Percentiles rank a stretch among this genome's conserved stretches.
Conservation (phyloP, 2,329 filamentous ascomycete species). For the Cordyceps militaris region DNA sequence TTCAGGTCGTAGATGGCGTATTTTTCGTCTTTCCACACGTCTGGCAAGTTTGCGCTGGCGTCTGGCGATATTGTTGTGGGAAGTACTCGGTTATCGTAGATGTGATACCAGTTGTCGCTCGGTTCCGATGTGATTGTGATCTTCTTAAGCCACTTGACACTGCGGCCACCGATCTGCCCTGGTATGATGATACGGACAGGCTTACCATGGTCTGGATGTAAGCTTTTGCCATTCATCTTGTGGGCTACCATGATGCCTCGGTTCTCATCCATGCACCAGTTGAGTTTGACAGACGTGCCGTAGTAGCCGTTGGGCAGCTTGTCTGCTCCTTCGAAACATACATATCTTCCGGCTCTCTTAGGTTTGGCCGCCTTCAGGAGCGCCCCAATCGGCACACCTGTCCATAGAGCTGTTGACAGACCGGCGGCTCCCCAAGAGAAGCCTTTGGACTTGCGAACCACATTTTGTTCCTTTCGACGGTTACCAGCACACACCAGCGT, state of each 20-base stretch:
- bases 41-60: conserved; percentile 62
- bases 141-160: conserved; percentile 86
- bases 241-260: conserved; percentile 81
- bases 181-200: conserved; percentile 78
- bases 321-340: conserved; percentile 89
- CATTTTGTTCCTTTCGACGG: conserved; percentile 85
- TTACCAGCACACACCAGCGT: conserved; percentile 92
- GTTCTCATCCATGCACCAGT: conserved; percentile 80
- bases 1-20: conserved; percentile 93
- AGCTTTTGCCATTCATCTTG: conserved; percentile 79
- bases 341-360: conserved; percentile 63
- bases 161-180: conserved; percentile 84
- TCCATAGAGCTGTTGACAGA: conserved; percentile 81
- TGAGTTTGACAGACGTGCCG: conserved; percentile 79
- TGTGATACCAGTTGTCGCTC: conserved; percentile 92
- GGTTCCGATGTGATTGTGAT: conserved; percentile 71
- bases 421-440: conserved; percentile 92
- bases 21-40: conserved; percentile 81
- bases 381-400: conserved; percentile 69
- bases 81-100: conserved; percentile 85
- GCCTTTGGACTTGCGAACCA: conserved; percentile 82
- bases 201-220: conserved; percentile 79
- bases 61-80: conserved; percentile 83
- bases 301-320: conserved; percentile 83
- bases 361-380: conserved; percentile 63